Evolutionary conservation across 495 filamentous ascomycete genomes (phyloP).

Genomic region (Penicillium longicatenatum): DNA sequence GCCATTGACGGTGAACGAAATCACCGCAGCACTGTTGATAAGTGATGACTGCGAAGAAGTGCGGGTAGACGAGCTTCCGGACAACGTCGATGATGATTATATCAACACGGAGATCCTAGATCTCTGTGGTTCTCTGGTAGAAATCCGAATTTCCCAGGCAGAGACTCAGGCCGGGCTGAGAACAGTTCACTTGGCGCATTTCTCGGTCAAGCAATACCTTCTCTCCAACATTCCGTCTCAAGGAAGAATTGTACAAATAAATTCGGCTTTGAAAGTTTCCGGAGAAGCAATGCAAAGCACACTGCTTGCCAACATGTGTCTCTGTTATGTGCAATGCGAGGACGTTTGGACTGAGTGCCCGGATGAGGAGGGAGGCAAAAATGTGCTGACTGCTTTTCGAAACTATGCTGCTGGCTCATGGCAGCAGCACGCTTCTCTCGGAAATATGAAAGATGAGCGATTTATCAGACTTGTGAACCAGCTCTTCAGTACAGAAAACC

Average conservation of each 20-base stretch:
- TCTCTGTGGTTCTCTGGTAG: conserved; percentile 3
- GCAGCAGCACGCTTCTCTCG: conserved; percentile 3
- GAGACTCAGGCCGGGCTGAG: not conserved
- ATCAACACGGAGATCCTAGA: conserved; percentile 2
- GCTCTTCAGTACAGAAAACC: conserved; percentile 1
- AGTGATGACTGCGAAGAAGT: conserved; percentile 2
- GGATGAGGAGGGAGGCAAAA: not conserved
- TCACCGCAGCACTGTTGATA: conserved; percentile 1
- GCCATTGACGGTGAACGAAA: conserved; percentile 6
- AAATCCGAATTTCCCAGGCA: not conserved
- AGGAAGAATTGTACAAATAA: not conserved
- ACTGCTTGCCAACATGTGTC: conserved; percentile 6
- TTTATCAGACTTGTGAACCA: not conserved
- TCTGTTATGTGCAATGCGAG: conserved; percentile 6
- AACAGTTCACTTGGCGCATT: conserved; percentile 12
- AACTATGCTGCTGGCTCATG: conserved; percentile 6
- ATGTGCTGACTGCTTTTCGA: conserved; percentile 1
- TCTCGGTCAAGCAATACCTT: conserved; percentile 13
- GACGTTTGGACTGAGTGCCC: not conserved
- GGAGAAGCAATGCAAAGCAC: conserved; percentile 1
- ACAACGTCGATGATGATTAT: conserved; percentile 7
- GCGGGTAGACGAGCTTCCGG: not conserved
- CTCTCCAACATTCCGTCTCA: not conserved
- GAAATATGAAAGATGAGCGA: not conserved
- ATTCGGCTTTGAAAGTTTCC: not conserved